Percentiles rank a stretch among this genome's conserved stretches.
Conservation (phyloP, 2,329 filamentous ascomycete species). For the Cercospora canescens region DNA sequence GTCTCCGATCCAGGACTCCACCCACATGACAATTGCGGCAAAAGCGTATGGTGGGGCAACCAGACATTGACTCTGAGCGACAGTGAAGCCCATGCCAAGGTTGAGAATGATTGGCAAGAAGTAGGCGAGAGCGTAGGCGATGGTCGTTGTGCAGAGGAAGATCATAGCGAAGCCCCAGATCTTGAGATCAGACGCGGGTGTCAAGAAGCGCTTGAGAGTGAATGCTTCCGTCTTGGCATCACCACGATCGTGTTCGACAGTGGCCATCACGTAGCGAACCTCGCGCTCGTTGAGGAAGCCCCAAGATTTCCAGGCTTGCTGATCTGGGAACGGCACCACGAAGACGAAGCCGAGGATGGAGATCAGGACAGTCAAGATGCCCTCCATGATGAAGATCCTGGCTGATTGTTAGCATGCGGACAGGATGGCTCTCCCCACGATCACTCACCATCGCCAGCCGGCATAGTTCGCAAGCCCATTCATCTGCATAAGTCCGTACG, state of each 20-base stretch:
- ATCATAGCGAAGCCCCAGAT: slow-evolving; percentile 56
- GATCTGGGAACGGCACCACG: slow-evolving; percentile 16
- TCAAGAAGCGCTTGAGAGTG: slow-evolving; percentile 37
- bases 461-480: slow-evolving; percentile 27
- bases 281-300: slow-evolving; percentile 11
- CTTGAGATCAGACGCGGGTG: slow-evolving; percentile 50
- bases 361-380: slow-evolving; percentile 9
- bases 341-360: slow-evolving; percentile 7
- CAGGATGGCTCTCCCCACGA: too few relatives aligned
- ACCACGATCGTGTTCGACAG: slow-evolving; percentile 11
- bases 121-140: slow-evolving; percentile 73
- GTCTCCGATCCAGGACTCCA: slow-evolving; percentile 42
- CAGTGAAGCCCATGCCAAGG: slow-evolving; percentile 62
- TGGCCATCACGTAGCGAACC: slow-evolving; percentile 9
- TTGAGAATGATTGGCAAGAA: slow-evolving; percentile 75
- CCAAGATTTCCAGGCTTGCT: neutral
- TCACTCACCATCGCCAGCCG: slow-evolving; percentile 17
- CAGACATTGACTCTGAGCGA: slow-evolving; percentile 67
- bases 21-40: slow-evolving; percentile 63
- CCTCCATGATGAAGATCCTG: slow-evolving; percentile 21
- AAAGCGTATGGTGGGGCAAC: slow-evolving; percentile 69
- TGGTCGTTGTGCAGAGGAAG: slow-evolving; percentile 64
- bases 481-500: slow-evolving; percentile 48
- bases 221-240: slow-evolving; percentile 35
- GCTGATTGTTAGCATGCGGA: slow-evolving; percentile 10